A percentile compares a stretch with the other conserved stretches of the same genome.
Evolutionary conservation across 2,329 filamentous ascomycete species (phyloP).

Genomic region (Coniochaeta prunicola): DNA sequence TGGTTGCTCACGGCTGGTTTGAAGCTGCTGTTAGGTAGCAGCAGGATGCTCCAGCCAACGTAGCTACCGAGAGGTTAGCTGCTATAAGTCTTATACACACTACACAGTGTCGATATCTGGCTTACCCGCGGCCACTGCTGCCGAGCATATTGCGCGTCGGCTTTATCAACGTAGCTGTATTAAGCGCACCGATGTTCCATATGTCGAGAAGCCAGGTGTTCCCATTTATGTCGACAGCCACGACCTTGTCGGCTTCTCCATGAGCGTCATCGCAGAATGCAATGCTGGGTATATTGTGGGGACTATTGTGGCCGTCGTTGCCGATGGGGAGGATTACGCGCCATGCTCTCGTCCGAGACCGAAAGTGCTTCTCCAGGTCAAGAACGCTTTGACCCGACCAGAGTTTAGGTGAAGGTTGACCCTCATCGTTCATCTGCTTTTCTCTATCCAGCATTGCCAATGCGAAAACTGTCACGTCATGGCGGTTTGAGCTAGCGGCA

Average conservation of each 20-base stretch:
- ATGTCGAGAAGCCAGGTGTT: constrained; percentile 43
- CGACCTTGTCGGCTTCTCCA: constrained; percentile 41
- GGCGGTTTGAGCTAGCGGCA: constrained; percentile 73
- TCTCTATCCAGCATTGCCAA: constrained; percentile 23
- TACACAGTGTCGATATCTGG: not conserved
- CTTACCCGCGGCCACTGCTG: not conserved
- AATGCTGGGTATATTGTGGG: constrained; percentile 47
- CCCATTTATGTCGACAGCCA: constrained; percentile 44
- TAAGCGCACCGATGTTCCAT: constrained; percentile 31
- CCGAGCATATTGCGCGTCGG: not conserved
- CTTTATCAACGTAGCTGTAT: not conserved
- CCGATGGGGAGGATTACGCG: constrained; percentile 39
- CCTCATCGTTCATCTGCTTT: not conserved
- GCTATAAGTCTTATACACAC: not conserved
- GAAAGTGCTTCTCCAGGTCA: constrained; percentile 25
- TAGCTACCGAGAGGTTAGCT: constrained; percentile 4
- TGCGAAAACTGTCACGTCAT: constrained; percentile 46
- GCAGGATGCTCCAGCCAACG: constrained; percentile 44
- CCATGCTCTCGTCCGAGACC: constrained; percentile 38
- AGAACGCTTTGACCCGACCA: constrained; percentile 9
- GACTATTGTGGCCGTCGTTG: constrained; percentile 36
- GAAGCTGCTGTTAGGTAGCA: constrained; percentile 37
- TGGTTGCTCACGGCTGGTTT: constrained; percentile 18
- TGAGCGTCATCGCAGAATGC: constrained; percentile 37
- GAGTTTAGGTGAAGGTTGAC: constrained; percentile 14